Conservation (phyloP, 495 filamentous ascomycete genomes). For the Clavariopsis aquatica region DNA sequence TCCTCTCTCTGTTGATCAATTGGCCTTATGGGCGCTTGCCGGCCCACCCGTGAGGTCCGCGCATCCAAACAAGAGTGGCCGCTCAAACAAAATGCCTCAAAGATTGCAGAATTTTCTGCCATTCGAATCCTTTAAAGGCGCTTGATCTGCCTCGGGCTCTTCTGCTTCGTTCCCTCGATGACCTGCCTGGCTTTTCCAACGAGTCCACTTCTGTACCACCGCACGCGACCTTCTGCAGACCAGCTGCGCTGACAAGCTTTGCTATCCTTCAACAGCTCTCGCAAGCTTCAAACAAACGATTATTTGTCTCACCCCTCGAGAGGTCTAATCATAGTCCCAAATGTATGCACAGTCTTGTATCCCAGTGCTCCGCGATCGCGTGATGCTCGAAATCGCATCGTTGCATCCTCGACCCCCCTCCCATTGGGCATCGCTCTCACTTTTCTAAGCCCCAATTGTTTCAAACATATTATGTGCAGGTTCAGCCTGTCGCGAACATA, state of each 20-base stretch:
- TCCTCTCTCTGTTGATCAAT: background rate
- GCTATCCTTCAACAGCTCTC: conserved; percentile 16
- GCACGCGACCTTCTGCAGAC: conserved; percentile 9
- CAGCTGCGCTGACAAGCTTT: conserved; percentile 27
- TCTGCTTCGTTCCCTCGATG: conserved; percentile 3
- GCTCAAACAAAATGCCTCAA: conserved; percentile 25
- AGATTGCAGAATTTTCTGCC: conserved; percentile 18
- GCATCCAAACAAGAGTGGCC: conserved; percentile 20
- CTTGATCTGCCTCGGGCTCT: background rate
- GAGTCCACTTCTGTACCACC: background rate
- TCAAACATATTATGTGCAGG: background rate
- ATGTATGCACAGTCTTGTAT: conserved; percentile 20
- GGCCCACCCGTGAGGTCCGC: conserved; percentile 22
- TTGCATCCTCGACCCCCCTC: background rate
- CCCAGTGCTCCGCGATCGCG: conserved; percentile 13
- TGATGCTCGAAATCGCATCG: conserved; percentile 6
- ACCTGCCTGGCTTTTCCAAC: background rate
- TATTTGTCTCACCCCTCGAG: conserved; percentile 4
- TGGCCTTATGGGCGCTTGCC: conserved; percentile 10
- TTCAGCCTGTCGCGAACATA: background rate
- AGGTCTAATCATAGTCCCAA: conserved; percentile 14
- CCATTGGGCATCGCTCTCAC: conserved; percentile 7
- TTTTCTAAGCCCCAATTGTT: background rate
- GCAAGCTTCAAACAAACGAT: conserved; percentile 23
- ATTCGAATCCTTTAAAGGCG: conserved; percentile 18